Conservation (phyloP, 2,329 filamentous ascomycete genomes). For the Colletotrichum karsti region DNA sequence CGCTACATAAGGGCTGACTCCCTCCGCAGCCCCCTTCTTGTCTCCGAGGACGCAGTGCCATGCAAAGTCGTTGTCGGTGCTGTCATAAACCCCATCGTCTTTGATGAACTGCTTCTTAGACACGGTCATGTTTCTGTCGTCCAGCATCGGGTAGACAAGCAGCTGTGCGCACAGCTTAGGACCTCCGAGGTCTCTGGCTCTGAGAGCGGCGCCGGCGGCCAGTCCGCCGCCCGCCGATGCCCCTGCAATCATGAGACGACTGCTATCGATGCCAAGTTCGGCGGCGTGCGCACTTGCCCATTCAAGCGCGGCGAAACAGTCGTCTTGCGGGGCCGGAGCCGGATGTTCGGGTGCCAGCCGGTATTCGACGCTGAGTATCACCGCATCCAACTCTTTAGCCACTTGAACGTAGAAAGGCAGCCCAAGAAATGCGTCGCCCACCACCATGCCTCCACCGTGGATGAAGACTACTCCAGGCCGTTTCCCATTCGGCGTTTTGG, state of each 20-base stretch:
- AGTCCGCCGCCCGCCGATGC: constrained; percentile 53
- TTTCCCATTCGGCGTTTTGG: neutral
- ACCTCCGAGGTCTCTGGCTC: constrained; percentile 44
- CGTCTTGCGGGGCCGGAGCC: constrained; percentile 31
- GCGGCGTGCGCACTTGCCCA: constrained; percentile 47
- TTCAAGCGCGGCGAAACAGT: constrained; percentile 38
- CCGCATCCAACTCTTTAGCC: constrained; percentile 17
- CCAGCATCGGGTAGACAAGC: constrained; percentile 56
- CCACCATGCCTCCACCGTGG: constrained; percentile 20
- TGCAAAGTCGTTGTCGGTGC: constrained; percentile 46
- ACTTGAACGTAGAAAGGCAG: neutral
- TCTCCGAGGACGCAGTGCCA: constrained; percentile 51
- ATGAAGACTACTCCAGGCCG: constrained; percentile 13
- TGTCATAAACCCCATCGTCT: constrained; percentile 33
- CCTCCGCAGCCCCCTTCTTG: constrained; percentile 37
- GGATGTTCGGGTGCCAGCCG: constrained; percentile 53
- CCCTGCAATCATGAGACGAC: constrained; percentile 49
- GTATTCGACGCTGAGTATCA: constrained; percentile 55
- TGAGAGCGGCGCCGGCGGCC: constrained; percentile 45
- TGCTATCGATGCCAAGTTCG: constrained; percentile 49
- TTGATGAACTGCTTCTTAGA: constrained; percentile 38
- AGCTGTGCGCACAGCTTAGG: constrained; percentile 47
- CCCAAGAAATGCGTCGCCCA: constrained; percentile 13
- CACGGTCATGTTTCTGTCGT: constrained; percentile 45
- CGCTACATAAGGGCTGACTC: constrained; percentile 44